Percentiles rank a stretch among this genome's conserved stretches.
Conservation (phyloP, 2,329 filamentous ascomycete species). For the Fusarium subtropicale region DNA sequence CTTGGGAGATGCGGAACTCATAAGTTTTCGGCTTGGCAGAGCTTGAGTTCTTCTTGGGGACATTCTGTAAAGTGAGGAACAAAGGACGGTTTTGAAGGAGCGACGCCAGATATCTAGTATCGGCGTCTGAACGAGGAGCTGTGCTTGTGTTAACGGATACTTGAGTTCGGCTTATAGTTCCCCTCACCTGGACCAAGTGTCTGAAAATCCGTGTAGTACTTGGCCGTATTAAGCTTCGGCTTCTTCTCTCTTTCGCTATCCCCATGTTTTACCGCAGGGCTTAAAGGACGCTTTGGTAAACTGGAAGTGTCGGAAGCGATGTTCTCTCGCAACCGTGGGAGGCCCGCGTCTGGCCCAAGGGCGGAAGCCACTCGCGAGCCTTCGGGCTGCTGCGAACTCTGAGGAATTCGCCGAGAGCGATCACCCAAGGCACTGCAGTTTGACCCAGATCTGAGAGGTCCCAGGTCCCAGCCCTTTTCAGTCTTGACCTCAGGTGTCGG, state of each 20-base stretch:
- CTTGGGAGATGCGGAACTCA: conserved; percentile 37
- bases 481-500: conserved; percentile 11
- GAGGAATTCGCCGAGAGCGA: conserved; percentile 18
- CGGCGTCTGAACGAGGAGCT: conserved; percentile 30
- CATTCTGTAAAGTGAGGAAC: conserved; percentile 19
- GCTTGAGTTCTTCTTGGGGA: conserved; percentile 3
- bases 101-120: conserved; percentile 34
- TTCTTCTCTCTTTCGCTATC: conserved; percentile 6
- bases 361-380: not conserved
- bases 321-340: not conserved
- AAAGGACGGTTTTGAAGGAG: conserved; percentile 35
- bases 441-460: conserved; percentile 26
- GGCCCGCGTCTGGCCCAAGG: not conserved
- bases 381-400: conserved; percentile 2
- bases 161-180: not conserved
- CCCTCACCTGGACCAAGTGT: conserved; percentile 37
- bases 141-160: conserved; percentile 1
- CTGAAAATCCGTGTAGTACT: conserved; percentile 22
- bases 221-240: not conserved
- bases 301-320: not conserved
- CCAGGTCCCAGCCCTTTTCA: conserved; percentile 2
- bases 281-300: conserved; percentile 22
- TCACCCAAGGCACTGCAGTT: conserved; percentile 37
- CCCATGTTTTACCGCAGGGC: not conserved
- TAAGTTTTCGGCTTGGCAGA: conserved; percentile 11